Evolutionary conservation across 2,329 filamentous ascomycete species (phyloP), one percentile per base, ranked within the genome.

Genomic region (Lecanicillium sp.): DNA sequence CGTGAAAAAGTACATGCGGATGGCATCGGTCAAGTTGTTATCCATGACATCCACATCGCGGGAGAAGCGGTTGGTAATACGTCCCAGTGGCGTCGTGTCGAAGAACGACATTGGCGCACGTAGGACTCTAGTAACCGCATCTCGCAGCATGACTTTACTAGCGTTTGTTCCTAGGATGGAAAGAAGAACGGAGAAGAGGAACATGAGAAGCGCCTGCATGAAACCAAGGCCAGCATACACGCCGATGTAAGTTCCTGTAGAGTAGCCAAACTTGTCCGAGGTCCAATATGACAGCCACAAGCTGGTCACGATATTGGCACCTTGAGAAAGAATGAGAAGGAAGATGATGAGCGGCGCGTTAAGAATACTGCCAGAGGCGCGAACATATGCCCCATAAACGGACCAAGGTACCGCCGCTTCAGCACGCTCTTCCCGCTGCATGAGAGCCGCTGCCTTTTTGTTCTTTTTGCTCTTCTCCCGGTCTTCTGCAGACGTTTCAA

Each of bases 21-120:
- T 86, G 4, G 86, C 83, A 51, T 95, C 90, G 0, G 83, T 83
- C 31, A 95, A 65, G 42, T 80, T 86, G 58, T 95, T 95, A 63
- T 96, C 92, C 87, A 96, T 94, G 41, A 92, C 86, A 53, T 95
- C 87, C 29, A 96, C 85, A 53, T 98, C 92, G 49, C 90, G 83
- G 22, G 87, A 94, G 63, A 96, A 96, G 13, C 92, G 85, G 58
- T 96, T 96, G 16, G 88, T 95, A 57, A 96, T 95, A 28, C 90
- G 83, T 15, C 92, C 92, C 1, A 96, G 73, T 0, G 92, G 92
- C 1, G 92, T 96, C 0, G 92, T 96, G 52, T 98, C 92, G 63
- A 96, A 96, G 65, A 96, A 96, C 4, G 85, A 83, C 87, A 82
- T 80, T n/a, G 78, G 78, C 3, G 78, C 78, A 18, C 78, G 69